These are phyloP conservation scores for Leccinum ponderosum DNA, from an alignment of 1,284 basidiomycete genomes.

Conservation along the genomic window DNA sequence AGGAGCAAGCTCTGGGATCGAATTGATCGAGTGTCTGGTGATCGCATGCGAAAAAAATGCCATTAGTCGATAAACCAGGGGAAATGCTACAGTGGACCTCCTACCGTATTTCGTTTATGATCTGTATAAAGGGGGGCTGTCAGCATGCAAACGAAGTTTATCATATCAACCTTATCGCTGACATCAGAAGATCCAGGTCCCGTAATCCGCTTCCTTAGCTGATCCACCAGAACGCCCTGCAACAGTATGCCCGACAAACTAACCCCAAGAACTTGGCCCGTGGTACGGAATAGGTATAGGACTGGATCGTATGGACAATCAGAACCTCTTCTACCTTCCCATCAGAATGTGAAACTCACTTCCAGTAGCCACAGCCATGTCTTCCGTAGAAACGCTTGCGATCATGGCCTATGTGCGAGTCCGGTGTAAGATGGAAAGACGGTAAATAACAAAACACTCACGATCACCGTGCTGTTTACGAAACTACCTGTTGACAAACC, in stretches of 20 bases:
- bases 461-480: background rate
- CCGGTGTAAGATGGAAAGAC: background rate
- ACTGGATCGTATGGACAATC: constrained; percentile 45
- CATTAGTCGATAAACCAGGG: constrained; percentile 14
- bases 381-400: background rate
- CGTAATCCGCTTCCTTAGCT: constrained; percentile 69
- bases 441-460: background rate
- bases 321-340: background rate
- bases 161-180: constrained; percentile 34
- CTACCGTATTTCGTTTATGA: constrained; percentile 71
- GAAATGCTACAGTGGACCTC: constrained; percentile 17
- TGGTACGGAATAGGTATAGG: constrained; percentile 87
- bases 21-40: constrained; percentile 76
- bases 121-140: constrained; percentile 42
- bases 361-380: background rate
- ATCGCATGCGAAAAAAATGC: constrained; percentile 10
- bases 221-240: constrained; percentile 70
- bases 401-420: background rate
- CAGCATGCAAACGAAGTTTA: constrained; percentile 18
- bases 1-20: constrained; percentile 73
- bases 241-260: constrained; percentile 80
- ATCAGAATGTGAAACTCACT: background rate
- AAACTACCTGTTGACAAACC: background rate
- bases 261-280: constrained; percentile 89
- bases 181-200: constrained; percentile 74